These are phyloP conservation scores for Termitomyces sp. DNA, from an alignment of 768 basidiomycete genomes.

Conservation along the genomic window DNA sequence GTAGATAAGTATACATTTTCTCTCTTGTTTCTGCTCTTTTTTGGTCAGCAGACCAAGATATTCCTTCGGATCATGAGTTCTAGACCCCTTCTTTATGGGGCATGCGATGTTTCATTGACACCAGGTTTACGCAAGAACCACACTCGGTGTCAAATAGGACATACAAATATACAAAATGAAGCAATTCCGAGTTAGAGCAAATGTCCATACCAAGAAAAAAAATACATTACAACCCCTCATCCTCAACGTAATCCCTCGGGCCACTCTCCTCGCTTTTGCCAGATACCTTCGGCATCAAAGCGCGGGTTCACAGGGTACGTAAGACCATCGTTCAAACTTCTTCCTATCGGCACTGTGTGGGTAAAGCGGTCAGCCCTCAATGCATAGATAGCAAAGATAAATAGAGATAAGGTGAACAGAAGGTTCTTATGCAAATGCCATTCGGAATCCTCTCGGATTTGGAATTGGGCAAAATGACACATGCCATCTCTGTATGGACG, in stretches of 20 bases:
- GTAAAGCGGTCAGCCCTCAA: constrained; percentile 13
- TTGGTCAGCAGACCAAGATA: neutral
- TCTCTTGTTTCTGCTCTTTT: neutral
- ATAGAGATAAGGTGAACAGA: neutral
- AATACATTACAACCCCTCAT: neutral
- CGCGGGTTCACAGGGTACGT: constrained; percentile 66
- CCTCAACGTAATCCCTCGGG: constrained; percentile 50
- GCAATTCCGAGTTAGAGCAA: neutral
- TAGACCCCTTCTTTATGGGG: neutral
- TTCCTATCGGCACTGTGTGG: constrained; percentile 49
- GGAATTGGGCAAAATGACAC: neutral
- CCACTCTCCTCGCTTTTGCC: constrained; percentile 66
- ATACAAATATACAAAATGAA: neutral
- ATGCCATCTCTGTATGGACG: neutral
- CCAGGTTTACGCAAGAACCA: neutral
- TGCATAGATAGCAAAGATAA: constrained; percentile 8
- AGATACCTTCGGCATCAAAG: constrained; percentile 63
- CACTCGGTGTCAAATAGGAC: neutral
- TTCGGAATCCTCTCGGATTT: constrained; percentile 12
- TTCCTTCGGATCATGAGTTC: neutral
- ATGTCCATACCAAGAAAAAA: neutral
- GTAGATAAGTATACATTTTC: neutral
- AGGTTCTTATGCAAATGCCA: constrained; percentile 2
- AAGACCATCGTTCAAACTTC: constrained; percentile 50
- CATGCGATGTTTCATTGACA: neutral